Base-by-base conservation (phyloP, 805 yeast species). In the Ogataea naganishii region DNA sequence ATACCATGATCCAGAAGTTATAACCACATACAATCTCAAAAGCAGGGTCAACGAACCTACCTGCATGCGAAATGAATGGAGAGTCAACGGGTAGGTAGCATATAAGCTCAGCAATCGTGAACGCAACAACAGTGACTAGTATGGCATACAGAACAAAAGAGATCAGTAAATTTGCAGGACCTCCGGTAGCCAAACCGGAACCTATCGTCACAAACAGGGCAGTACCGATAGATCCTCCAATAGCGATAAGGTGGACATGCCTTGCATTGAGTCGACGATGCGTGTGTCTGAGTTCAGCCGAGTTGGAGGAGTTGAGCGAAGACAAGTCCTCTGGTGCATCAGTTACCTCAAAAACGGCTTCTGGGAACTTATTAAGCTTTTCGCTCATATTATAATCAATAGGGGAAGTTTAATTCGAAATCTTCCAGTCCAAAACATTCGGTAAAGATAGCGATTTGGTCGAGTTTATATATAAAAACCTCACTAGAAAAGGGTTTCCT, bases 221-320 rank as follows among this genome's bases (percentile, higher is more conserved):
- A 2, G 89, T 78, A 23, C 94, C 94, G 39, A 82, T 79, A 23
- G 84, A 78, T 30, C 89, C 92, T 13, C 89, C 85, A 15, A 83
- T 76, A 9, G 84, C 80, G 37, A 83, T 75, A 31, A 83, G 62
- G 45, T 81, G 85, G 16, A 83, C 75, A 56, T 85, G 95, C 35
- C 94, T 62, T 31, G 75, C 72, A 36, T 64, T 57, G 32, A 81
- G 59, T 18, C 64, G 63, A 26, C 89, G 53, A n/a, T n/a, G n/a
- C n/a, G n/a, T n/a, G n/a, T n/a, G n/a, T n/a, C n/a, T n/a, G n/a
- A n/a, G n/a, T n/a, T n/a, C n/a, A n/a, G n/a, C n/a, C n/a, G n/a
- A n/a, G n/a, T n/a, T n/a, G n/a, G n/a, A n/a, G n/a, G n/a, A n/a
- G n/a, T n/a, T n/a, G n/a, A n/a, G n/a, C n/a, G n/a, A n/a, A n/a